Evolutionary conservation across 1,284 basidiomycete genomes (phyloP).

Genomic region (Clitocybe nebularis): DNA sequence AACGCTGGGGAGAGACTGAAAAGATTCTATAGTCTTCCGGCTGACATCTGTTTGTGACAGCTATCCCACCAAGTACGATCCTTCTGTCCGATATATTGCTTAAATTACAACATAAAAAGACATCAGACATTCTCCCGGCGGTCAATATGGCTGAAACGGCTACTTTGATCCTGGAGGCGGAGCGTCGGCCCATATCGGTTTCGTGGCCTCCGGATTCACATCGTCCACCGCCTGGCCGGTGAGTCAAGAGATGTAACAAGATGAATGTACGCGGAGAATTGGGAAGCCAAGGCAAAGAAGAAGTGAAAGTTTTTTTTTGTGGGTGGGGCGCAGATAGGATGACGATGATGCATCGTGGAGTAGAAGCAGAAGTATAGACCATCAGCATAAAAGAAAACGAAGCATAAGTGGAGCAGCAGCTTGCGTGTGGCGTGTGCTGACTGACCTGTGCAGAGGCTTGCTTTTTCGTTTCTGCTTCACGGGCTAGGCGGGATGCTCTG

Average conservation of each 20-base stretch:
- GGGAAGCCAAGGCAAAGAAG: not conserved
- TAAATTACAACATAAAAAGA: no score
- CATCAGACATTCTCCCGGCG: no score
- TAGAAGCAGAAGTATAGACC: not conserved
- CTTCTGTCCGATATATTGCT: no score
- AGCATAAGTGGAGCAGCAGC: not conserved
- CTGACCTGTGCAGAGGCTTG: slow-evolving; percentile 55
- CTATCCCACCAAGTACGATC: no score
- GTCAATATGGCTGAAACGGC: no score
- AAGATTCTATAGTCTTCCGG: no score
- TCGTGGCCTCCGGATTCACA: slow-evolving; percentile 42
- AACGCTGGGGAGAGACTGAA: no score
- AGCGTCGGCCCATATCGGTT: slow-evolving; percentile 47
- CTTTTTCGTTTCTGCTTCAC: slow-evolving; percentile 51
- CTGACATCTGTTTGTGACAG: no score
- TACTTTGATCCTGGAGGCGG: slow-evolving; percentile 12
- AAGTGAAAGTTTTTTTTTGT: not conserved
- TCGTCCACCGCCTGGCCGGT: slow-evolving; percentile 18
- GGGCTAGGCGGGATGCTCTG: slow-evolving; percentile 49
- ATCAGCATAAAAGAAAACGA: not conserved
- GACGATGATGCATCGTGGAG: no score
- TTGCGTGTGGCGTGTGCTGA: slow-evolving; percentile 6
- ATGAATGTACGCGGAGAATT: no score
- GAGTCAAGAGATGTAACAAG: not conserved
- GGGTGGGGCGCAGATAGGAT: no score